Percentiles rank a stretch among this genome's conserved stretches.
phyloP scores from a whole-genome alignment of 331 rosid species.

The Malus hybrid region DNA sequence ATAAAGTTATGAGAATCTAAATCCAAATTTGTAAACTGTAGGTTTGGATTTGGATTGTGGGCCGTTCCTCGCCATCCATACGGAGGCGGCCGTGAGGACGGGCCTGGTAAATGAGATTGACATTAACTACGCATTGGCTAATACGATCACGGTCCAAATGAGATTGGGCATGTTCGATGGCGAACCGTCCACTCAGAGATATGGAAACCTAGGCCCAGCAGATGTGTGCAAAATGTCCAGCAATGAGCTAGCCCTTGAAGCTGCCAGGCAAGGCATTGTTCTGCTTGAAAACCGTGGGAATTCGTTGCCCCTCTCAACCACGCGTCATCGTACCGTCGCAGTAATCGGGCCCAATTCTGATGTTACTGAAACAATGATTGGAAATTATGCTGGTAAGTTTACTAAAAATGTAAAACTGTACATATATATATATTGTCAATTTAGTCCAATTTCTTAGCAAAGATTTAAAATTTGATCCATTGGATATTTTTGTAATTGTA shows the following conservation, averaged over 20 bases:
- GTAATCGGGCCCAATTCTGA: constrained; percentile 89
- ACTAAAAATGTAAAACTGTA: not conserved
- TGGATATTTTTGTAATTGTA: not conserved
- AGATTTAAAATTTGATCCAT: not conserved
- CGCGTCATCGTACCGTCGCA: constrained; percentile 39
- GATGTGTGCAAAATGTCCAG: constrained; percentile 61
- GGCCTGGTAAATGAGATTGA: constrained; percentile 49
- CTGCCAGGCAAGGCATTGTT: constrained; percentile 80
- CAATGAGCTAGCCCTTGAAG: constrained; percentile 68
- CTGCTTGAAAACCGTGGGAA: constrained; percentile 42
- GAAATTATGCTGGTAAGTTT: constrained; percentile 72
- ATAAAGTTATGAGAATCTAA: not conserved
- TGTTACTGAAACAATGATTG: constrained; percentile 80
- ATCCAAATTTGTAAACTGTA: constrained; percentile 4
- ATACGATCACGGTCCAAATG: constrained; percentile 72
- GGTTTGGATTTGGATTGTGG: constrained; percentile 89
- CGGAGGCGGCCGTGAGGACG: constrained; percentile 46
- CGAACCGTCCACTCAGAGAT: constrained; percentile 55
- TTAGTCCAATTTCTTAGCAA: not conserved
- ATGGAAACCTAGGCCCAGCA: constrained; percentile 56
- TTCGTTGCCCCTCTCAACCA: constrained; percentile 45
- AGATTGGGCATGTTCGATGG: constrained; percentile 93
- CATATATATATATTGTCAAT: too few relatives aligned
- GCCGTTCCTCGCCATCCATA: constrained; percentile 58
- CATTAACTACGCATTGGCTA: constrained; percentile 59